phyloP scores from a whole-genome alignment of 2,329 filamentous ascomycete genomes.

The Pestalotiopsis sp. region DNA sequence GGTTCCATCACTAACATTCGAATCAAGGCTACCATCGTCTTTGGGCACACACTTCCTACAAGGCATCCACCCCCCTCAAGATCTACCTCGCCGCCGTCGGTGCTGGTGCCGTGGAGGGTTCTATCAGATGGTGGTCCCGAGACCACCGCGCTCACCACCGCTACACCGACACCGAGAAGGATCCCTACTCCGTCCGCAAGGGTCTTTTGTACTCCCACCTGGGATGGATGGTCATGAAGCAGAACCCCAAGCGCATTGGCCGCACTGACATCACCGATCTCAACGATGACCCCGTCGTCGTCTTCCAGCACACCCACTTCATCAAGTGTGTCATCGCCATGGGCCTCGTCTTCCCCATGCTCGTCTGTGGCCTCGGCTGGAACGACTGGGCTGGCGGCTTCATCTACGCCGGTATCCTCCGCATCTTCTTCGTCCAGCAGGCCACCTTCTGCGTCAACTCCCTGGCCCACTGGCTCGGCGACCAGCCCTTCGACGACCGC shows the following conservation, averaged over 20 bases:
- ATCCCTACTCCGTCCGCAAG: slow-evolving; percentile 54
- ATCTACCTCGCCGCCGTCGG: slow-evolving; percentile 50
- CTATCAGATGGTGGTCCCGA: slow-evolving; percentile 50
- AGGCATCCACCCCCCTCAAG: slow-evolving; percentile 42
- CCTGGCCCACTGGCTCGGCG: slow-evolving; percentile 55
- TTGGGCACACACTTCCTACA: slow-evolving; percentile 48
- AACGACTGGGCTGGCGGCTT: slow-evolving; percentile 50
- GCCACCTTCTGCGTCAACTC: slow-evolving; percentile 57
- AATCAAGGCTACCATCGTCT: slow-evolving; percentile 36
- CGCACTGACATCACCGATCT: slow-evolving; percentile 52
- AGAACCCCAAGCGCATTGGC: slow-evolving; percentile 53
- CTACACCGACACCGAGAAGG: slow-evolving; percentile 54
- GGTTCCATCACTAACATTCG: slow-evolving; percentile 1
- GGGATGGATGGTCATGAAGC: slow-evolving; percentile 56
- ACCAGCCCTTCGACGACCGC: slow-evolving; percentile 72
- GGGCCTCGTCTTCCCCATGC: slow-evolving; percentile 47
- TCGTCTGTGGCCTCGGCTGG: slow-evolving; percentile 49
- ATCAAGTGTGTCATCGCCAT: slow-evolving; percentile 48
- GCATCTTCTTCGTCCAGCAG: slow-evolving; percentile 54
- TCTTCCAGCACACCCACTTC: slow-evolving; percentile 51
- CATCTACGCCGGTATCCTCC: slow-evolving; percentile 52
- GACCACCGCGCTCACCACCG: slow-evolving; percentile 53
- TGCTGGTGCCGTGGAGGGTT: slow-evolving; percentile 49
- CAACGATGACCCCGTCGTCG: slow-evolving; percentile 51
- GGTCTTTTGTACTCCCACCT: slow-evolving; percentile 51